A percentile compares a stretch with the other conserved stretches of the same genome.
These are phyloP conservation scores for Aspergillus sp. DNA, from an alignment of 2,329 filamentous ascomycete genomes.

Conservation along the genomic window DNA sequence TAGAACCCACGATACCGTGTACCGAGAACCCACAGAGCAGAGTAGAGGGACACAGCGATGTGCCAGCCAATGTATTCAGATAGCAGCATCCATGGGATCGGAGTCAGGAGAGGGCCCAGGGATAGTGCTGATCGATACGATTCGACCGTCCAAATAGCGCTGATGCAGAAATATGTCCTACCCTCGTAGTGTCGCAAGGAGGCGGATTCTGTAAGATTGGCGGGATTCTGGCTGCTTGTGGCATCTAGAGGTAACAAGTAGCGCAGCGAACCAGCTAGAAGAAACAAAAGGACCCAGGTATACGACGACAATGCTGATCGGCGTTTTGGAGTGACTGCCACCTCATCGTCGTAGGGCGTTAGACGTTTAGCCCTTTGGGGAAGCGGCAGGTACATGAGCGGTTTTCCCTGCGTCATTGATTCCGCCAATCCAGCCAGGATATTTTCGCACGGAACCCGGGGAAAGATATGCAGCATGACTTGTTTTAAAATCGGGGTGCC, in stretches of 20 bases:
- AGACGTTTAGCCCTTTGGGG: neutral
- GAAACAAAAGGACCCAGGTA: neutral
- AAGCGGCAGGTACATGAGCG: conserved; percentile 4
- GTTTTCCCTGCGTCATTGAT: neutral
- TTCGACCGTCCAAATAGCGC: conserved; percentile 9
- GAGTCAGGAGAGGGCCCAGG: neutral
- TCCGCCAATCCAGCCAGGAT: neutral
- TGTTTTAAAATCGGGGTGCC: neutral
- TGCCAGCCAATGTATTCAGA: neutral
- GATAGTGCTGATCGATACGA: conserved; percentile 5
- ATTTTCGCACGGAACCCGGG: neutral
- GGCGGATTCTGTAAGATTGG: neutral
- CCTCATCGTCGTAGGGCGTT: conserved; percentile 7
- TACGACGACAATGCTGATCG: neutral
- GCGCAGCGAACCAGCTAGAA: neutral
- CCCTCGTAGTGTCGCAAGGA: neutral
- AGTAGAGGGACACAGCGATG: neutral
- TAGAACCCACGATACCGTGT: neutral
- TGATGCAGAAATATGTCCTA: conserved; percentile 1
- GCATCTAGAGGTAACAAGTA: neutral
- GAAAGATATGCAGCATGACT: neutral
- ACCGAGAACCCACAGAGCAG: neutral
- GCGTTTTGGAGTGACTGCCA: neutral
- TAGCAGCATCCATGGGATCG: neutral
- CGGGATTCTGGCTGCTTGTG: neutral